Evolutionary conservation across 1,284 basidiomycete genomes (phyloP).

Genomic region (Schizopora paradoxa): DNA sequence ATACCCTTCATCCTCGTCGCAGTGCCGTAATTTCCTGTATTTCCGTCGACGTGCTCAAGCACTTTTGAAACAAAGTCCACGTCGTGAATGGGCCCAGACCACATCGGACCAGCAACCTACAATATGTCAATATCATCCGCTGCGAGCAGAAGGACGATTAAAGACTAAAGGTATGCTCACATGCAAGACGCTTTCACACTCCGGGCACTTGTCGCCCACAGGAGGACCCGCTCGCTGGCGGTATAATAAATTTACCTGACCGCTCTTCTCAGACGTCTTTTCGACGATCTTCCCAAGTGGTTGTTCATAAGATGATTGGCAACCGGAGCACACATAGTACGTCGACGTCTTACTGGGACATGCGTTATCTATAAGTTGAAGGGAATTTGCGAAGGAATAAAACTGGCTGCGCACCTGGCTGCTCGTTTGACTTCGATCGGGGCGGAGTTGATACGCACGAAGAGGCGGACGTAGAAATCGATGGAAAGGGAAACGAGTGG

Average conservation of each 20-base stretch:
- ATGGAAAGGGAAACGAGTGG: slow-evolving; percentile 93
- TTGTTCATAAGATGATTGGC: slow-evolving; percentile 77
- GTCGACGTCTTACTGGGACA: slow-evolving; percentile 68
- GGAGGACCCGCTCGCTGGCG: slow-evolving; percentile 74
- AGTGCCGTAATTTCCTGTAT: slow-evolving; percentile 70
- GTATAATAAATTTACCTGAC: slow-evolving; percentile 54
- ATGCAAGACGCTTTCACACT: slow-evolving; percentile 77
- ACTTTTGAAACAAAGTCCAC: slow-evolving; percentile 68
- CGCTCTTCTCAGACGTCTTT: slow-evolving; percentile 47
- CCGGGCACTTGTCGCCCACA: slow-evolving; percentile 63
- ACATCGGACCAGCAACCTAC: slow-evolving; percentile 92
- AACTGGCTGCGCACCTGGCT: slow-evolving; percentile 50
- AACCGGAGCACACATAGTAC: slow-evolving; percentile 79
- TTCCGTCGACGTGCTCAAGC: slow-evolving; percentile 66
- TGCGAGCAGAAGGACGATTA: not conserved
- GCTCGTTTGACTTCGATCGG: slow-evolving; percentile 86
- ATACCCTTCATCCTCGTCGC: slow-evolving; percentile 89
- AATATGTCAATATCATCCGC: not conserved
- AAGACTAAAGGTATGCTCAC: slow-evolving; percentile 33
- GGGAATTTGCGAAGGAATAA: not conserved
- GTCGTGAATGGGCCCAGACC: slow-evolving; percentile 88
- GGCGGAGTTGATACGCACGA: slow-evolving; percentile 73
- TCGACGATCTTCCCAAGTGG: slow-evolving; percentile 69
- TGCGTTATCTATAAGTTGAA: slow-evolving; percentile 16
- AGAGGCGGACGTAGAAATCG: slow-evolving; percentile 96